Evolutionary conservation across 1,139 yeast genomes (phyloP).

Genomic region (Saccharomyces hybrid): DNA sequence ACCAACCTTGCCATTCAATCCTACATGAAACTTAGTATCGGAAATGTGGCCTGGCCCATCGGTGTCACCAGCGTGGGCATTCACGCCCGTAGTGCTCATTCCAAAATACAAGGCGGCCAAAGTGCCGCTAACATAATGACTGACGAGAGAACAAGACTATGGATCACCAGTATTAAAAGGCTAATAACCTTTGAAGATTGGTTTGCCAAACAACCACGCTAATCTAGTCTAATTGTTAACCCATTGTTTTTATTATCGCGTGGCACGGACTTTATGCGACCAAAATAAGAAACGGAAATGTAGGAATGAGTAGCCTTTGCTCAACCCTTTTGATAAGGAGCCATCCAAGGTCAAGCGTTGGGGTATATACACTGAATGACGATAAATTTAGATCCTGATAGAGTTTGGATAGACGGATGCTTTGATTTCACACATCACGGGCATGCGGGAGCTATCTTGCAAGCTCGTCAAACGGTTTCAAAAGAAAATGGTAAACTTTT

Average conservation of each 20-base stretch:
- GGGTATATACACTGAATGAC: conserved; percentile 1
- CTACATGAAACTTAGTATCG: conserved; percentile 71
- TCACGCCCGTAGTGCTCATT: conserved; percentile 61
- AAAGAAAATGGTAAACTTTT: conserved; percentile 43
- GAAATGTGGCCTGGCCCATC: conserved; percentile 90
- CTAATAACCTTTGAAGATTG: conserved; percentile 51
- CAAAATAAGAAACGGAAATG: background rate
- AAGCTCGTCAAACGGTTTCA: conserved; percentile 46
- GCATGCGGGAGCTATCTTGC: conserved; percentile 94
- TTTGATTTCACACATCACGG: conserved; percentile 97
- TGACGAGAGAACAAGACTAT: conserved; percentile 64
- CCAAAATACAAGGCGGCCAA: conserved; percentile 33
- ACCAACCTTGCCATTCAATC: conserved; percentile 56
- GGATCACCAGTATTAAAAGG: conserved; percentile 73
- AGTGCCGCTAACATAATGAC: conserved; percentile 65
- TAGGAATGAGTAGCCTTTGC: background rate
- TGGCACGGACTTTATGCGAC: background rate
- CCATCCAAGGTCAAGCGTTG: background rate
- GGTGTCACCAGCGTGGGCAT: conserved; percentile 81
- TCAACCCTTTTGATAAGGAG: background rate
- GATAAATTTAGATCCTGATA: conserved; percentile 1
- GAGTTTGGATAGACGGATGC: conserved; percentile 94
- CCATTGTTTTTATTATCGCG: background rate
- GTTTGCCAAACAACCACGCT: conserved; percentile 3
- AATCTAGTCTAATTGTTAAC: background rate